A percentile compares a stretch with the other conserved stretches of the same genome.
Conservation (phyloP, 2,329 filamentous ascomycete species). For the Beauveria caledonica region DNA sequence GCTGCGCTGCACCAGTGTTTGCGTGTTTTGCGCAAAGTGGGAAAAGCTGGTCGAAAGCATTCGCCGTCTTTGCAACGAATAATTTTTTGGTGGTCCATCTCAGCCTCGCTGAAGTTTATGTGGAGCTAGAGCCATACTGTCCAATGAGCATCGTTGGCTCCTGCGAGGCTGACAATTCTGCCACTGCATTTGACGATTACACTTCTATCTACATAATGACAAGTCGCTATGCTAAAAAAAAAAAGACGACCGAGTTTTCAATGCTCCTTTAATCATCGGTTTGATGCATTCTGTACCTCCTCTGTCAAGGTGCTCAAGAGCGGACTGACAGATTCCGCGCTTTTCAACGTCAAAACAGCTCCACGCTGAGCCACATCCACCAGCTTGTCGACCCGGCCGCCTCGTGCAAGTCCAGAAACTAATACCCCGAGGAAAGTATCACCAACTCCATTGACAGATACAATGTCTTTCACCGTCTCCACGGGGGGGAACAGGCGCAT, state of each 20-base stretch:
- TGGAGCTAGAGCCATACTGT: not conserved
- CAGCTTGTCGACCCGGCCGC: slow-evolving; percentile 48
- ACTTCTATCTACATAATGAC: not conserved
- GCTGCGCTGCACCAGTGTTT: slow-evolving; percentile 11
- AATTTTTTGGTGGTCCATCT: slow-evolving; percentile 22
- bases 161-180: not conserved
- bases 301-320: slow-evolving; percentile 39
- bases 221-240: slow-evolving; percentile 1
- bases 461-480: slow-evolving; percentile 59
- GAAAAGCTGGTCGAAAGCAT: slow-evolving; percentile 12
- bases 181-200: too few relatives aligned
- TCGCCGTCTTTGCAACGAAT: slow-evolving; percentile 18
- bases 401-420: slow-evolving; percentile 65
- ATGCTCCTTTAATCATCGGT: not conserved
- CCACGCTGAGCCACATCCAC: slow-evolving; percentile 76
- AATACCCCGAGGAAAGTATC: slow-evolving; percentile 87
- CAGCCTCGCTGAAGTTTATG: slow-evolving; percentile 22
- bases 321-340: slow-evolving; percentile 62
- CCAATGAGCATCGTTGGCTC: not conserved
- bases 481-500: slow-evolving; percentile 64
- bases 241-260: not conserved
- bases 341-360: slow-evolving; percentile 70
- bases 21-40: slow-evolving; percentile 4
- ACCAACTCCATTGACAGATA: slow-evolving; percentile 89
- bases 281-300: slow-evolving; percentile 24